Evolutionary conservation across 2,329 filamentous ascomycete species (phyloP), one percentile per base, ranked within the genome.

Genomic region (Aspergillus pseudoglaucus): DNA sequence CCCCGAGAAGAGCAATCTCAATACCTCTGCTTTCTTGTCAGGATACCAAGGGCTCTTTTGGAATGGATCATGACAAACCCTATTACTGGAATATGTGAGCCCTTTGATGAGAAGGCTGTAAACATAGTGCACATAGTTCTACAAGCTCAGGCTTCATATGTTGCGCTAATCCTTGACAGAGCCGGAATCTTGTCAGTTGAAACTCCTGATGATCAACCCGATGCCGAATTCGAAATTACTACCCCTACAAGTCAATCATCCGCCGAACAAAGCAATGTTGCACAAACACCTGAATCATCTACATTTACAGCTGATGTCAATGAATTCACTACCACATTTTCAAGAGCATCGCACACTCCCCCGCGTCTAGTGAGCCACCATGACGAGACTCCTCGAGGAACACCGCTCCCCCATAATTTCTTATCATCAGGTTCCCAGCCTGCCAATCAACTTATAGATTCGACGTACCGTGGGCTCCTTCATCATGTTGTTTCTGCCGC

Each of bases 41-140:
- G 45, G n/a, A 41, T 52, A 15, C 47, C 47, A 15, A 20, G 20
- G 15, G 39, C 38, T 15, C 45, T 53, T 22, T 25, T 53, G n/a
- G 43, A 53, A 35, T 53, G 50, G 50, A 46, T 53, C 25, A 46
- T 50, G 48, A 48, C 43, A 3, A 44, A 53, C 3, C 50, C 50
- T 9, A 30, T 17, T 3, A 53, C 50, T 17, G 18, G 38, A 14
- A 50, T 50, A n/a, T 35, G 12, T 20, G 39, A 48, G 9, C 33
- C 33, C 6, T 42, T 46, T 18, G 18, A 8, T 30, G 48, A 46
- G 9, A 46, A 7, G 33, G 43, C 43, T 22, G 10, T 50, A 10
- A 42, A 42, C 17, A 41, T 37, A 15, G 33, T 53, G 1, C 12
- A 20, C 4, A 50, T 8, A 3, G 8, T 53, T 12, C 22, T 52